phyloP scores from a whole-genome alignment of 345 rosid genomes.

The Psidium guajava region DNA sequence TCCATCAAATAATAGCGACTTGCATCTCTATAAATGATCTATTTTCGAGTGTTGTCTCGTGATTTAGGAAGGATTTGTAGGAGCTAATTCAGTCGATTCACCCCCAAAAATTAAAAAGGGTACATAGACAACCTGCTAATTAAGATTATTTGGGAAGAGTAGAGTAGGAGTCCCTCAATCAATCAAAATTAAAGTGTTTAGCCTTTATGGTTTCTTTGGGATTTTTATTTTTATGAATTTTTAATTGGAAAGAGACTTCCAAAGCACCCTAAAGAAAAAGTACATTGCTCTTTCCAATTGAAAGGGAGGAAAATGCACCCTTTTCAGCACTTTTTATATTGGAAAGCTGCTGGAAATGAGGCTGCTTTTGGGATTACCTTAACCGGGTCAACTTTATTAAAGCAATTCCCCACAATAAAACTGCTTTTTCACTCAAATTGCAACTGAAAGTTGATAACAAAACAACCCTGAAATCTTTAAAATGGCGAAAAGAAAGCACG shows the following conservation, averaged over 20 bases:
- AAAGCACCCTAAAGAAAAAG: conserved; percentile 55
- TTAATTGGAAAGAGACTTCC: conserved; percentile 23
- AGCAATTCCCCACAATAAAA: conserved; percentile 14
- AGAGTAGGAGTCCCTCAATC: background rate
- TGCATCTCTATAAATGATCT: background rate
- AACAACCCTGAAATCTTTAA: conserved; percentile 1
- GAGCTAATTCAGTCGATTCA: background rate
- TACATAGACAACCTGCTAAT: background rate
- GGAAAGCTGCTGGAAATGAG: conserved; percentile 12
- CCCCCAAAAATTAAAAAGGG: background rate
- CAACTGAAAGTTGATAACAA: conserved; percentile 7
- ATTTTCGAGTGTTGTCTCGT: background rate
- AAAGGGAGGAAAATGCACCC: conserved; percentile 32
- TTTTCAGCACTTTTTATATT: conserved; percentile 25
- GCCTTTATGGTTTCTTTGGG: background rate
- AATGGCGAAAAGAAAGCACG: background rate
- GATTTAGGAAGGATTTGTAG: background rate
- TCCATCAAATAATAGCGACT: background rate
- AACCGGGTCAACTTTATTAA: conserved; percentile 18
- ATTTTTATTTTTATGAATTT: background rate
- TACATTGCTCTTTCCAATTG: conserved; percentile 13
- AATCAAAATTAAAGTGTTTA: background rate
- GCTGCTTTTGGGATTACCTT: conserved; percentile 14
- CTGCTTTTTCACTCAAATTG: conserved; percentile 23
- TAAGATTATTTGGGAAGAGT: background rate